A percentile compares a stretch with the other conserved stretches of the same genome.
Evolutionary conservation across 1,139 yeast species (phyloP).

Genomic region (Meyerozyma carpophila): DNA sequence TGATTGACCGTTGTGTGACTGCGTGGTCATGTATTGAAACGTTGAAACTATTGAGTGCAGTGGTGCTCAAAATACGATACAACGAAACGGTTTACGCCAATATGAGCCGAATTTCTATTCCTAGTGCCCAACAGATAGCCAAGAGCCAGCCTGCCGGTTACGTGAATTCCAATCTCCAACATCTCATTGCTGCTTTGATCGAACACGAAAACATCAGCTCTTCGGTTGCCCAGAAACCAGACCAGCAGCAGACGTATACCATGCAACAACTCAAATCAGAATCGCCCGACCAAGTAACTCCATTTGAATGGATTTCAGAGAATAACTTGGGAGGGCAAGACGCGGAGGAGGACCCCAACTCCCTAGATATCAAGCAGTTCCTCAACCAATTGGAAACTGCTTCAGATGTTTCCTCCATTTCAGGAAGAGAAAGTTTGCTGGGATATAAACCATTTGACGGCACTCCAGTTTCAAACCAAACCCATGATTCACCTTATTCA

Average conservation of each 20-base stretch:
- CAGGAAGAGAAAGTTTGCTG: background rate
- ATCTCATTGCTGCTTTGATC: conserved; percentile 12
- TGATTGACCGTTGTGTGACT: conserved; percentile 72
- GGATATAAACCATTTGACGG: background rate
- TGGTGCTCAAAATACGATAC: conserved; percentile 60
- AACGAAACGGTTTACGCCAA: conserved; percentile 32
- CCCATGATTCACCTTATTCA: background rate
- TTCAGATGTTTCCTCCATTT: background rate
- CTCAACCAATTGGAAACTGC: background rate
- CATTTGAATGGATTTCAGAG: conserved; percentile 1
- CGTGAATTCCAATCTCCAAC: conserved; percentile 34
- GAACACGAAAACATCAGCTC: background rate
- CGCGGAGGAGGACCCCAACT: background rate
- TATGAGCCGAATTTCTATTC: conserved; percentile 4
- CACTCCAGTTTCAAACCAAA: background rate
- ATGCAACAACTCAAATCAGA: background rate
- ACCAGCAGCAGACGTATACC: background rate
- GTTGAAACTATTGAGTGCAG: conserved; percentile 67
- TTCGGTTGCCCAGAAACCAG: background rate
- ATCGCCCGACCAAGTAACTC: background rate
- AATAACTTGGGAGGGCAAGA: background rate
- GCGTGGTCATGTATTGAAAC: conserved; percentile 69
- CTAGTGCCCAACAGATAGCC: conserved; percentile 18
- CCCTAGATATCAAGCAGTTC: background rate
- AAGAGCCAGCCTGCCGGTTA: conserved; percentile 27